Evolutionary conservation across 768 basidiomycete genomes (phyloP), one percentile per base, ranked within the genome.

Genomic region (Panellus pusillus): DNA sequence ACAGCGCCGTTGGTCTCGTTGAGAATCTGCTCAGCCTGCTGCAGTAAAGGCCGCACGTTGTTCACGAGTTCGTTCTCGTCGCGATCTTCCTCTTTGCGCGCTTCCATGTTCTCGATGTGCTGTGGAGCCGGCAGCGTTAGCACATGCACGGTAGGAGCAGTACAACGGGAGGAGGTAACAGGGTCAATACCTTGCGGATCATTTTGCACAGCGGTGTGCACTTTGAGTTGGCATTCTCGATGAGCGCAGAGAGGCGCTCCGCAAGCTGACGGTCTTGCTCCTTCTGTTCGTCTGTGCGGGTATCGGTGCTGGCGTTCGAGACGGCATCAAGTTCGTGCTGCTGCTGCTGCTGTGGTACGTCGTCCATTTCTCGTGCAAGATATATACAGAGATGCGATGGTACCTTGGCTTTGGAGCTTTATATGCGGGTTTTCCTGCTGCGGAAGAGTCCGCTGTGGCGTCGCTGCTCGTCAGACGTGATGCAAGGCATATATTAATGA

Each of bases 1-100:
- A 73, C 52, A n/a, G 66, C 63, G 15, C 73, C 73, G 37, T 69
- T 68, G 1, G 73, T 72, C 59, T 74, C 73, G 50, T 71, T 69
- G 18, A 74, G 46, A 44, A 70, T 70, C 61, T 69, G 70, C 55
- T 72, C 70, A 1, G 70, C 72, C 49, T 73, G 71, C 38, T 71
- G 63, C 32, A 74, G 60, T 18, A 73, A 64, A 2, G 73, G 72
- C 36, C 63, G 65, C 37, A 74, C 72, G 43, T 68, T 62, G 42
- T 69, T 64, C 24, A 74, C 69, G n/a, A 74, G 66, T 31, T 68
- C 69, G 13, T 32, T 60, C 45, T 73, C 70, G 52, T 71, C 65
- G 11, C 70, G 66, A 40, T 73, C 72, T 20, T 74, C 73, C 42
- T 70, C 66, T 27, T 70, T 70, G 41, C 65, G 57, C 3, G 61